Evolutionary conservation across 1,284 basidiomycete genomes (phyloP).

Genomic region (Boletellus deceptivus): DNA sequence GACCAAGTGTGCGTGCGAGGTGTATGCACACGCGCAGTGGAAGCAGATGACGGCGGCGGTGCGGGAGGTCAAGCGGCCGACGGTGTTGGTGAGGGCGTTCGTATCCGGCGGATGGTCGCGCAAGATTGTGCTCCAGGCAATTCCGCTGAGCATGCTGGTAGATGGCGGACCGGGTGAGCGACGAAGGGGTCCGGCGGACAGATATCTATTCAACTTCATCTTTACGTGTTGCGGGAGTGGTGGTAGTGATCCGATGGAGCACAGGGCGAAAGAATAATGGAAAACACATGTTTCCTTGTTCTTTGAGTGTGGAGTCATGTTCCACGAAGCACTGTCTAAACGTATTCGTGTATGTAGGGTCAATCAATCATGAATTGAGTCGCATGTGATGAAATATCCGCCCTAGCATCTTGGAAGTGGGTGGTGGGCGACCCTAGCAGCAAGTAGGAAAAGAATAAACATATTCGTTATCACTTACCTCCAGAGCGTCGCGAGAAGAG

Average conservation of each 20-base stretch:
- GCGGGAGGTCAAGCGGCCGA: slow-evolving; percentile 10
- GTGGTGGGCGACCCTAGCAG: too few species aligned
- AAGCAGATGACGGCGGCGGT: slow-evolving; percentile 22
- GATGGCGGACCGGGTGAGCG: neutral
- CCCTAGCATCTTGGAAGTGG: too few species aligned
- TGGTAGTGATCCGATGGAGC: neutral
- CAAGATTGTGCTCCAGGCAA: slow-evolving; percentile 28
- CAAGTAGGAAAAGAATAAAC: too few species aligned
- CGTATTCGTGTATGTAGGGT: too few species aligned
- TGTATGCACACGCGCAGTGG: slow-evolving; percentile 24
- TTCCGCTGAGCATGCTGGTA: slow-evolving; percentile 20
- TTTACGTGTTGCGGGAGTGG: slow-evolving; percentile 25
- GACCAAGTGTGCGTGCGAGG: slow-evolving; percentile 24
- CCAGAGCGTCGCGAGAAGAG: too few species aligned
- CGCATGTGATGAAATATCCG: too few species aligned
- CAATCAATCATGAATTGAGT: too few species aligned
- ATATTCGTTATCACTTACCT: too few species aligned
- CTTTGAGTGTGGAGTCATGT: too few species aligned
- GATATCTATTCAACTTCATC: slow-evolving; percentile 23
- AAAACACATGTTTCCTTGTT: too few species aligned
- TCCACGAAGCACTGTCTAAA: too few species aligned
- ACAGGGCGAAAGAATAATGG: too few species aligned
- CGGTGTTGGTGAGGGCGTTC: slow-evolving; percentile 28
- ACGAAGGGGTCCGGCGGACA: slow-evolving; percentile 8
- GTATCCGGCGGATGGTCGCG: slow-evolving; percentile 28